Evolutionary conservation across 2,329 filamentous ascomycete species (phyloP).

Genomic region (Ampelomyces quisqualis): DNA sequence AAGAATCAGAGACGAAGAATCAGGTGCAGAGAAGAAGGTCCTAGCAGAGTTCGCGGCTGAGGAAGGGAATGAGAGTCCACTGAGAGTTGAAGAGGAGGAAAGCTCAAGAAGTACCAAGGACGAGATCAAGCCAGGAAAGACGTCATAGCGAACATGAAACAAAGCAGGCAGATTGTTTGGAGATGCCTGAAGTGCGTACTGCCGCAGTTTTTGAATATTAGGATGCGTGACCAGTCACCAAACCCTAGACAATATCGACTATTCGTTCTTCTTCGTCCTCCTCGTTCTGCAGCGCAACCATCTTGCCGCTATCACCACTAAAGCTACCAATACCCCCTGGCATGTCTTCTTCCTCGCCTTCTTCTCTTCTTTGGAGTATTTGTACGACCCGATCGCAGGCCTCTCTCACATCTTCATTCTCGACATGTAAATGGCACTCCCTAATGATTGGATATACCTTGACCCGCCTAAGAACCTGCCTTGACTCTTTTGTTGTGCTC

Average conservation of each 20-base stretch:
- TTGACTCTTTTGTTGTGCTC: conserved; percentile 72
- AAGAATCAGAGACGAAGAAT: conserved; percentile 20
- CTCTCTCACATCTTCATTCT: conserved; percentile 78
- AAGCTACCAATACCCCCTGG: conserved; percentile 25
- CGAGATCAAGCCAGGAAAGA: conserved; percentile 12
- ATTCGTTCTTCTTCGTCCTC: conserved; percentile 43
- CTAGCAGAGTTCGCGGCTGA: conserved; percentile 34
- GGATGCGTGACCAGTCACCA: neutral
- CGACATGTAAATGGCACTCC: conserved; percentile 76
- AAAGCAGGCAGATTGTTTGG: neutral
- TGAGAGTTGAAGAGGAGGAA: conserved; percentile 10
- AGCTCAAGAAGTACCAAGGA: conserved; percentile 17
- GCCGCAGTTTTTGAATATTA: neutral
- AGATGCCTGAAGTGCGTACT: neutral
- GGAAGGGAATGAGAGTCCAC: conserved; percentile 24
- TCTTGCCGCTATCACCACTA: conserved; percentile 23
- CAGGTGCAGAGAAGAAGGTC: conserved; percentile 21
- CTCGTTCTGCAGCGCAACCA: conserved; percentile 33
- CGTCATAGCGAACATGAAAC: conserved; percentile 2
- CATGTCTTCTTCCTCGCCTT: conserved; percentile 54
- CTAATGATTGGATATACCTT: conserved; percentile 88
- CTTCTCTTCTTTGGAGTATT: conserved; percentile 80
- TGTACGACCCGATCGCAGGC: conserved; percentile 89
- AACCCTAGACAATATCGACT: conserved; percentile 32
- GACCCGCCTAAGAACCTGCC: conserved; percentile 71